These are phyloP conservation scores for Pseudoperonospora humuli DNA, from an alignment of 352 stramenopile species.

Conservation along the genomic window DNA sequence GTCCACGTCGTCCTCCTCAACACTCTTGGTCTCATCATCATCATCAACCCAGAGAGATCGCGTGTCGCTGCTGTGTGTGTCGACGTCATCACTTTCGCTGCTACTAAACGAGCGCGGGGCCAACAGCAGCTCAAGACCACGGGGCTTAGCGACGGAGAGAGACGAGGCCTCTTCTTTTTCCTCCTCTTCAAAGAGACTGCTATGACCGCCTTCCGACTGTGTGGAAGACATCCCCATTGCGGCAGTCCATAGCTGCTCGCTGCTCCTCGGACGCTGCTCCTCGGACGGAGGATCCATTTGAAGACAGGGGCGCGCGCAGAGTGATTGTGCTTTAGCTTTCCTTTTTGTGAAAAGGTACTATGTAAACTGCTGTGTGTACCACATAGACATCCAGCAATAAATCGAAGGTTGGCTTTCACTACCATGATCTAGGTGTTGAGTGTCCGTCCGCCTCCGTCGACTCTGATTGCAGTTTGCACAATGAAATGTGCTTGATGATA, in stretches of 20 bases:
- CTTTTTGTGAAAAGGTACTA: no score
- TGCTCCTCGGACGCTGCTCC: neutral
- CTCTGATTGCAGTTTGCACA: no score
- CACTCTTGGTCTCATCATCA: constrained; percentile 3
- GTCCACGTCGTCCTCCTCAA: constrained; percentile 1
- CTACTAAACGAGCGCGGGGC: constrained; percentile 25
- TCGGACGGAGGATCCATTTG: constrained; percentile 1
- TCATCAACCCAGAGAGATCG: neutral
- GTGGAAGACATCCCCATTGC: constrained; percentile 8
- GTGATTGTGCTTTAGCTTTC: no score
- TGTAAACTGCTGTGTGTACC: no score
- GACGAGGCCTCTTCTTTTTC: constrained; percentile 1
- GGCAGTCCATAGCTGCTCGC: constrained; percentile 3
- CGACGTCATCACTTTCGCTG: constrained; percentile 8
- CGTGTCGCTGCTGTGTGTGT: constrained; percentile 2
- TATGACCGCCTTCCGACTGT: constrained; percentile 6
- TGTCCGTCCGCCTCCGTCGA: no score
- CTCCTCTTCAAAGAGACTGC: constrained; percentile 7
- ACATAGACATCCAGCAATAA: no score
- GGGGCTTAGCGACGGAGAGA: neutral
- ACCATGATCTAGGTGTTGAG: no score
- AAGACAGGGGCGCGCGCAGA: neutral
- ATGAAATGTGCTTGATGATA: no score
- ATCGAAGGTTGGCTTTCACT: no score
- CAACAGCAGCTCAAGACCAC: constrained; percentile 14